Base-by-base conservation (phyloP, 495 filamentous ascomycete genomes). In the Penicillium silybi region DNA sequence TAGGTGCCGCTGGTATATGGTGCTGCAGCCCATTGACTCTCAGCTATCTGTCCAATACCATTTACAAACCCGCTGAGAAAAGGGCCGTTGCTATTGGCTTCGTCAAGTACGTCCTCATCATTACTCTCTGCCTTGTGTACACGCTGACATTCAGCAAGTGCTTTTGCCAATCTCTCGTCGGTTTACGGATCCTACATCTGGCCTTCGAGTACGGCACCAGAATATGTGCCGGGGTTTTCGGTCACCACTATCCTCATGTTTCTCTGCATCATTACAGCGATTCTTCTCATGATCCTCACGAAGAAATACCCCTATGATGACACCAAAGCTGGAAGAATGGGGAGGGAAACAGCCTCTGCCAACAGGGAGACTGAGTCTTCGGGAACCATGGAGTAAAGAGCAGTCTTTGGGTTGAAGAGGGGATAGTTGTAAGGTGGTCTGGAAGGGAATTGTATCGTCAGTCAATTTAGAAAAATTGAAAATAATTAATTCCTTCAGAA, bases 21-120 rank as follows among this genome's bases (percentile, higher is more conserved):
- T 50, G 47, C 38, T 50, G 47, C 38, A 50, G 47, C 37, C 47
- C 47, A 11, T 50, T 50, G 38, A 50, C 47, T 26, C 47, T 50
- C 20, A 50, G 47, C 47, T 50, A 50, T 37, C 27, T 50, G 17
- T 50, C 47, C 47, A 50, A 50, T 29, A 50, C 47, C 18, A 50
- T 50, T 20, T 50, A 25, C 37, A 23, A 27, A 32, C 47, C 47
- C 35, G 47, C 47, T 27, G 47, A 50, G 40, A 50, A 50, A 27
- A 23, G 47, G 19, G 47, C 47, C 11, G 47, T 50, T 2, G 47
- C 47, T 32, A 42, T 42, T 32, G 38, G 37, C 18, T 40, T 50
- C 25, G 48, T 50, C 11, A 42, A 50, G 48, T 50, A 42, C 38
- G 38, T 43, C 43, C 43, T 19, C 27, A 32, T 32, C 27, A 32